A percentile compares a stretch with the other conserved stretches of the same genome.
Evolutionary conservation across 805 yeast species (phyloP).

Genomic region (Zygotorulaspora chibaensis): DNA sequence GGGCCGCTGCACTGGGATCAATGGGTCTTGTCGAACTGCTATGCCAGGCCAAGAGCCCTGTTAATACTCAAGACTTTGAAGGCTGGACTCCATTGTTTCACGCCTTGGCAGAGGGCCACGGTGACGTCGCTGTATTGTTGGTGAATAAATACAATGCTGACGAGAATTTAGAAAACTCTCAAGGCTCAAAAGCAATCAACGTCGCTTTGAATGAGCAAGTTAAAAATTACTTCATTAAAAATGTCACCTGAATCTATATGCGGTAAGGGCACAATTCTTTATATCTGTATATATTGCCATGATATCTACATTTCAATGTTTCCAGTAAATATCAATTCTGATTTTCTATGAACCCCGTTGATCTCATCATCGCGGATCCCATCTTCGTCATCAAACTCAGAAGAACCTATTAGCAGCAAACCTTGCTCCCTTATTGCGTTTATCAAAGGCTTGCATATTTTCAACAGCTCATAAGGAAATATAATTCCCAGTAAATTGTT

Average conservation of each 20-base stretch:
- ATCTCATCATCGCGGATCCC: conserved; percentile 14
- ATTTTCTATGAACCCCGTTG: conserved; percentile 25
- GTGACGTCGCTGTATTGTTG: conserved; percentile 62
- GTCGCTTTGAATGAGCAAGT: conserved; percentile 55
- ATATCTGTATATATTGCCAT: not conserved
- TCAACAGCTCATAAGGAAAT: conserved; percentile 64
- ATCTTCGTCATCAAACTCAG: conserved; percentile 26
- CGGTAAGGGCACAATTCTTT: not conserved
- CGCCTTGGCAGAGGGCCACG: conserved; percentile 86
- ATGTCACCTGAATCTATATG: not conserved
- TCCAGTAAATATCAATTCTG: conserved; percentile 21
- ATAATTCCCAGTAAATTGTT: conserved; percentile 85
- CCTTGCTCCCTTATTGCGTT: conserved; percentile 77
- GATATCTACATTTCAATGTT: conserved; percentile 15
- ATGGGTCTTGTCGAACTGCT: conserved; percentile 51
- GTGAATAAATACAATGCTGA: conserved; percentile 66
- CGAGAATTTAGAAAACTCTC: conserved; percentile 39
- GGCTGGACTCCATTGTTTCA: conserved; percentile 90
- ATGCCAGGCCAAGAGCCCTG: conserved; percentile 50
- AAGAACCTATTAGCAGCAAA: conserved; percentile 71
- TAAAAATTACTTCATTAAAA: conserved; percentile 35
- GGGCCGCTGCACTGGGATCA: conserved; percentile 81
- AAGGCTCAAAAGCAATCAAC: conserved; percentile 51
- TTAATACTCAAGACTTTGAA: conserved; percentile 61
- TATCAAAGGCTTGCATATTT: conserved; percentile 69